Base-by-base conservation (phyloP, 1,284 basidiomycete genomes). In the Cutaneotrichosporon sp. region DNA sequence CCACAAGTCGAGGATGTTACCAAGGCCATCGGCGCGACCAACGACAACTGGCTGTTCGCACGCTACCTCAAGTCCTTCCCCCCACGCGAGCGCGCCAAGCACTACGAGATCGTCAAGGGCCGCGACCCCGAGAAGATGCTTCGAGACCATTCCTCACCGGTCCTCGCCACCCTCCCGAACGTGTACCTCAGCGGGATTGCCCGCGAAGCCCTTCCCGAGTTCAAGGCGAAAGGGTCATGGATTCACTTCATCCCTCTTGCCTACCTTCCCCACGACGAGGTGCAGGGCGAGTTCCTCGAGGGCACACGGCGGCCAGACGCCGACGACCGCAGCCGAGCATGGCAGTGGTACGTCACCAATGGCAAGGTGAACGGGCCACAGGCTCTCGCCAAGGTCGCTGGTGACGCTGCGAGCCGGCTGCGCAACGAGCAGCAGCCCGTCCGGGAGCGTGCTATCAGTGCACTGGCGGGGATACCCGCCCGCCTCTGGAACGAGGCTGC, bases 351-450 rank as follows among this genome's bases (percentile, higher is more conserved):
- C 33, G 11, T 56, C 5, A 8, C 10, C 16, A 25, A 25, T 10
- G 45, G 18, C 6, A 3, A 16, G 16, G 3, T 16, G 6, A 9
- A 24, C 16, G 46, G 46, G 10, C 14, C 55, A 3, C 22, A 33
- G 14, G 20, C 20, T 13, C 6, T 56, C 22, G 33, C 31, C 6
- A 27, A 4, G 11, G 45, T 22, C 10, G 5, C 45, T 10, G 45
- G 24, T 2, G n/a, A n/a, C 22, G 31, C 34, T 0, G 46, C 45
- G 4, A 5, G 34, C 16, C 45, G 45, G 9, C 31, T 47, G 8
- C 31, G 45, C 31, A 56, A 56, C 33, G 55, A 56, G 24, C 55
- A 56, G 33, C 33, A 9, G 10, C 31, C 33, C 8, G 45, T 56
- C 22, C 55, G 55, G 45, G 8, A 0, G 9, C 1, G 1, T 3